phyloP scores from a whole-genome alignment of 495 filamentous ascomycete genomes.

The Delitschia confertaspora region DNA sequence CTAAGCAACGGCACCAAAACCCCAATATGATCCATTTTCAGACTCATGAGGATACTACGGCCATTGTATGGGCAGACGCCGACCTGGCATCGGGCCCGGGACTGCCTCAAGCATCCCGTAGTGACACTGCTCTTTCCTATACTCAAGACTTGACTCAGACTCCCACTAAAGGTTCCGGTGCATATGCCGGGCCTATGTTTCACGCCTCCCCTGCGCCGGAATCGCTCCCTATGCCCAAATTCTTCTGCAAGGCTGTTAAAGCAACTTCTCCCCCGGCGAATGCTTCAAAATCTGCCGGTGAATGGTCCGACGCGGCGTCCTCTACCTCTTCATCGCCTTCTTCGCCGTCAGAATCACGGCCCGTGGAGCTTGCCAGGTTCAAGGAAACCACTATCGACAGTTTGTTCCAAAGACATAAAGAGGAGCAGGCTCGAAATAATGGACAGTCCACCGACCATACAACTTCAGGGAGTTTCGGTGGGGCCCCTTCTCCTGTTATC shows the following conservation, averaged over 20 bases:
- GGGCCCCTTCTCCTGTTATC: neutral
- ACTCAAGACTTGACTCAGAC: slow-evolving; percentile 3
- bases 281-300: slow-evolving; percentile 40
- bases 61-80: too few relatives aligned
- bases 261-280: slow-evolving; percentile 43
- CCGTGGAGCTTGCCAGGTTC: slow-evolving; percentile 40
- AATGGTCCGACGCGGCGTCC: slow-evolving; percentile 31
- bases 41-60: too few relatives aligned
- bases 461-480: slow-evolving; percentile 37
- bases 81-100: too few relatives aligned
- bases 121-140: too few relatives aligned
- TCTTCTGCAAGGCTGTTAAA: slow-evolving; percentile 73
- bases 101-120: too few relatives aligned
- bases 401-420: slow-evolving; percentile 77
- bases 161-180: slow-evolving; percentile 31
- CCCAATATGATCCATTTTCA: too few relatives aligned
- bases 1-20: too few relatives aligned
- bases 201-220: slow-evolving; percentile 91
- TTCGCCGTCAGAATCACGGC: slow-evolving; percentile 26
- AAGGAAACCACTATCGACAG: slow-evolving; percentile 76
- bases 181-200: slow-evolving; percentile 92
- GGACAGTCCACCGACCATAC: too few relatives aligned
- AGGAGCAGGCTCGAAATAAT: slow-evolving; percentile 56
- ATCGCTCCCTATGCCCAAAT: slow-evolving; percentile 85
- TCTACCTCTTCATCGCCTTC: slow-evolving; percentile 31